Base-by-base conservation (phyloP, 345 rosid genomes). In the Rhizophora mangle region DNA sequence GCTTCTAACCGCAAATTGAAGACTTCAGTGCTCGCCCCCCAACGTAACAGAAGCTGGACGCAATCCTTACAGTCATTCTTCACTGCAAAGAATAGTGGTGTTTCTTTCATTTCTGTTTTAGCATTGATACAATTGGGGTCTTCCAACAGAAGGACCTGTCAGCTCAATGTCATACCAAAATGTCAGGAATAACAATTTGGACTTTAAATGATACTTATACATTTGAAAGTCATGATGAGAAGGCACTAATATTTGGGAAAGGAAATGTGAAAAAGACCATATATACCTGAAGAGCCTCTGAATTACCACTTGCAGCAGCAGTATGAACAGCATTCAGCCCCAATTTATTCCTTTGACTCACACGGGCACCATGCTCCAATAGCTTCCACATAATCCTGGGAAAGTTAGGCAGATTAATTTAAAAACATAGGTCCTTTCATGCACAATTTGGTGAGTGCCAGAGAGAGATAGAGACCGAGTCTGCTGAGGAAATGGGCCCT, bases 281-380 rank as follows among this genome's bases (percentile, higher is more conserved):
- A 19, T 60, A 68, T 82, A 86, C 97, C 92, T 84, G 74, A 64
- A 92, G 88, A 67, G 88, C 88, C 73, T 81, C 75, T 59, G 74
- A 60, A 81, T 86, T 92, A n/a, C 97, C 97, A 78, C 74, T 82
- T 62, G 85, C 89, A 71, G 94, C 96, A 70, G 97, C 97, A 62
- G 80, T 71, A 66, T 92, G 97, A 67, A 82, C 79, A 62, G 89
- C 85, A 57, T 89, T 88, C 61, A 79, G 72, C 58, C 91, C 97
- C 87, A 88, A 63, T 80, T 83, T 89, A 66, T 92, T 86, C 72
- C 68, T 84, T 72, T 85, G 90, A 76, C 62, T 80, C 66, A 76
- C 82, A 68, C 76, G 73, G 7, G 94, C 91, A 37, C 94, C 96
- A 60, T 74, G 84, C 77, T 78, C 69, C 79, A 89, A 73, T 53